Conservation (phyloP, 306 rosid genomes). For the Glycyrrhiza uralensis region DNA sequence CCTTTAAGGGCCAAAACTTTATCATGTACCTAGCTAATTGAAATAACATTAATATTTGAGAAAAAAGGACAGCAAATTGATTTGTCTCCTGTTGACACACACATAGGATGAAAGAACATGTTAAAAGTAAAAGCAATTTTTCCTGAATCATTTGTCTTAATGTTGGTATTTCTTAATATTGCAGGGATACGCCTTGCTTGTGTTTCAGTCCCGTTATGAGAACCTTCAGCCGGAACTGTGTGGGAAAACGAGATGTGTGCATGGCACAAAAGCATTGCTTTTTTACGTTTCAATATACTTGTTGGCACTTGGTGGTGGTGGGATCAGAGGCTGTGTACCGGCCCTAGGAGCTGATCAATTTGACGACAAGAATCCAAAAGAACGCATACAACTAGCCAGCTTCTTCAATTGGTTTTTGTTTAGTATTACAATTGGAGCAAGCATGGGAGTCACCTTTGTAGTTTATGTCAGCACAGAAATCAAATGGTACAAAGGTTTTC, state of each 20-base stretch:
- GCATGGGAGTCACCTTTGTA: slow-evolving; percentile 49
- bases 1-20: not conserved
- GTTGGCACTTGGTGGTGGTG: slow-evolving; percentile 59
- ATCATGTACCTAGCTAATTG: not conserved
- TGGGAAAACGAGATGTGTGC: slow-evolving; percentile 36
- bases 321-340: slow-evolving; percentile 54
- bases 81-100: too few species aligned
- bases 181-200: slow-evolving; percentile 48
- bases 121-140: too few species aligned
- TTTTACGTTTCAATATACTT: slow-evolving; percentile 46
- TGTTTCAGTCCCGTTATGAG: slow-evolving; percentile 42
- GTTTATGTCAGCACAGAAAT: slow-evolving; percentile 41
- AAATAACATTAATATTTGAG: not conserved
- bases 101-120: too few species aligned
- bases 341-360: slow-evolving; percentile 62
- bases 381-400: slow-evolving; percentile 35
- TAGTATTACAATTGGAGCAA: slow-evolving; percentile 43
- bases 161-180: slow-evolving; percentile 3
- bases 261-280: slow-evolving; percentile 42
- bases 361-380: slow-evolving; percentile 39
- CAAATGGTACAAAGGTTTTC: slow-evolving; percentile 46
- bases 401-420: slow-evolving; percentile 63
- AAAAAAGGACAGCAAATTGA: too few species aligned
- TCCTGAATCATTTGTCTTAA: not conserved
- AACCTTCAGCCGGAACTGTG: slow-evolving; percentile 51